Evolutionary conservation across 2,329 filamentous ascomycete species (phyloP), one percentile per base, ranked within the genome.

Genomic region (Bipolaris oryzae): DNA sequence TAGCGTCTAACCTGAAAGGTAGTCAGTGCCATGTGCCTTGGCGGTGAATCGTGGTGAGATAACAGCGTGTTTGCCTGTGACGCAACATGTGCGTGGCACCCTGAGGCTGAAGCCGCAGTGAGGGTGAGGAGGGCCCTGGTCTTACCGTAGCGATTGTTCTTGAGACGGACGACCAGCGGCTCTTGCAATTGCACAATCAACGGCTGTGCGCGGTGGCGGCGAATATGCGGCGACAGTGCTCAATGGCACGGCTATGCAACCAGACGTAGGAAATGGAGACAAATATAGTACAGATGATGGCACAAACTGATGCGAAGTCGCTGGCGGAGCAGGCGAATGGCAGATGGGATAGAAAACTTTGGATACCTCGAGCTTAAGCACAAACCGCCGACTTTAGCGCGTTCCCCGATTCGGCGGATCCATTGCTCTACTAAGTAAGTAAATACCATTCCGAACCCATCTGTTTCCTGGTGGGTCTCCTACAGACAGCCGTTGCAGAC

Each of bases 251-350:
- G 71, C 62, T 67, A 63, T 69, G 64, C 67, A 68, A 67, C 59
- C 60, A 65, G 68, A 60, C 59, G 64, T 64, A 57, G 55, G 55
- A 57, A 53, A 48, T 3, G 16, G 59, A 58, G 56, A 67, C 38
- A 56, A 53, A 47, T 74, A 70, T 70, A 52, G 56, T 70, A 70
- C 71, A 73, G 62, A 58, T 50, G 62, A 59, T 38, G 51, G 48
- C n/a, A 28, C 21, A 23, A 60, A 58, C 51, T 13, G 34, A 33
- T 35, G 33, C 16, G 46, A 51, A 35, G 51, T 33, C 46, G 58
- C 51, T 55, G 62, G 47, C 50, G 58, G 56, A 53, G 54, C 41
- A 61, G 67, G 63, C 60, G 61, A 55, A 61, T 56, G 60, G 53
- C 49, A 63, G 53, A 53, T 56, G 54, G 43, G 60, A 43, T 34